Evolutionary conservation across 2,329 filamentous ascomycete genomes (phyloP).

Genomic region (Hypomyces rosellus): DNA sequence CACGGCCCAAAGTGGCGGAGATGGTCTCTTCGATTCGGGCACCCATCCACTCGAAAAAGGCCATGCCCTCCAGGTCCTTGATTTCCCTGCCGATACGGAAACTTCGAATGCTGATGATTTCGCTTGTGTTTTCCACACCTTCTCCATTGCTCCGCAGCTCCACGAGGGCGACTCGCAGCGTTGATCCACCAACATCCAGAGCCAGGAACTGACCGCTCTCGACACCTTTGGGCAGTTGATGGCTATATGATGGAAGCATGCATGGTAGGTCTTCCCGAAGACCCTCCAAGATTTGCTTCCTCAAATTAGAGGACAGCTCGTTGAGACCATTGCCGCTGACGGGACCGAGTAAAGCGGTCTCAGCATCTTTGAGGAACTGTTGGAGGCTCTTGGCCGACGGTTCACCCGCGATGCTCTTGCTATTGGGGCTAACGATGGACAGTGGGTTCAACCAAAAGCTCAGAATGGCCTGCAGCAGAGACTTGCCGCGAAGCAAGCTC

Average conservation of each 20-base stretch:
- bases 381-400: constrained; percentile 27
- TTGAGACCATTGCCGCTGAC: constrained; percentile 39
- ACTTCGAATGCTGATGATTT: constrained; percentile 48
- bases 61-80: constrained; percentile 51
- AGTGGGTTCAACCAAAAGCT: constrained; percentile 46
- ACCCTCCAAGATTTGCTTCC: constrained; percentile 48
- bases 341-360: constrained; percentile 44
- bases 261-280: constrained; percentile 47
- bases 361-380: constrained; percentile 53
- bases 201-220: constrained; percentile 56
- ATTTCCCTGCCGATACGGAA: constrained; percentile 52
- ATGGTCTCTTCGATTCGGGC: constrained; percentile 52
- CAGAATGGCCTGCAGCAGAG: constrained; percentile 51
- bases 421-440: constrained; percentile 23
- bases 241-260: constrained; percentile 62
- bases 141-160: constrained; percentile 45
- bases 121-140: constrained; percentile 34
- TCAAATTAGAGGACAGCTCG: constrained; percentile 43
- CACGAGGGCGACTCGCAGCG: constrained; percentile 58
- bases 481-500: constrained; percentile 53
- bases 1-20: constrained; percentile 33
- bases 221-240: constrained; percentile 54
- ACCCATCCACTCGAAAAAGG: constrained; percentile 65
- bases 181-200: constrained; percentile 64
- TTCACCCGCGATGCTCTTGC: constrained; percentile 17